A percentile compares a stretch with the other conserved stretches of the same genome.
These are phyloP conservation scores for Cryptosporidium felis DNA, from an alignment of 169 alveolate genomes.

Conservation along the genomic window DNA sequence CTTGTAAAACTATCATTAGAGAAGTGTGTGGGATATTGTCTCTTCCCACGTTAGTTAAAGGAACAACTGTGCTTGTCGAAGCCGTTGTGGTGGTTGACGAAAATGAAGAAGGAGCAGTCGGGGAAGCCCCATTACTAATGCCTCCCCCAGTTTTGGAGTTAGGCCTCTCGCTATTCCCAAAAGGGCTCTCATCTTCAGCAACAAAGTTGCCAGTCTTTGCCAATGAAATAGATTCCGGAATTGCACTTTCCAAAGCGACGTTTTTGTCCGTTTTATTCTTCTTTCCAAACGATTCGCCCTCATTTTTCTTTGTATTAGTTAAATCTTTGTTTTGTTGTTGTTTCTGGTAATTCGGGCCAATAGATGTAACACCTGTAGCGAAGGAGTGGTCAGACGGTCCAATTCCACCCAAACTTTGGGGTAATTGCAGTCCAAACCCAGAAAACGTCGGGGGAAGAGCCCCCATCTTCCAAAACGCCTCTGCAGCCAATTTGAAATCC, in stretches of 20 bases:
- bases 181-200: too few species aligned
- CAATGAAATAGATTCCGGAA: too few species aligned
- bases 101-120: background rate
- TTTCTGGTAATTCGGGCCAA: background rate
- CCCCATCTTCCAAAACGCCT: slow-evolving; percentile 64
- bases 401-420: background rate
- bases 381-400: too few species aligned
- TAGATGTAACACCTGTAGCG: background rate
- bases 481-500: slow-evolving; percentile 60
- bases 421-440: background rate
- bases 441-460: slow-evolving; percentile 37
- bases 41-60: background rate
- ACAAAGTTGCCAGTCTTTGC: too few species aligned
- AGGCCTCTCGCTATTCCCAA: too few species aligned
- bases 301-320: too few species aligned
- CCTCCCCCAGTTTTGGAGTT: background rate
- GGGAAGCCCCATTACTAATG: background rate
- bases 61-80: background rate
- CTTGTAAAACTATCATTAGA: slow-evolving; percentile 56
- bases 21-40: slow-evolving; percentile 44
- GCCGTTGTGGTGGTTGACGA: slow-evolving; percentile 1
- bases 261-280: too few species aligned
- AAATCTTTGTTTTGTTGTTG: slow-evolving; percentile 2
- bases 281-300: too few species aligned
- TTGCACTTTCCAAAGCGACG: too few species aligned